Base-by-base conservation (phyloP, 2,329 filamentous ascomycete genomes). In the Claviceps sp. region DNA sequence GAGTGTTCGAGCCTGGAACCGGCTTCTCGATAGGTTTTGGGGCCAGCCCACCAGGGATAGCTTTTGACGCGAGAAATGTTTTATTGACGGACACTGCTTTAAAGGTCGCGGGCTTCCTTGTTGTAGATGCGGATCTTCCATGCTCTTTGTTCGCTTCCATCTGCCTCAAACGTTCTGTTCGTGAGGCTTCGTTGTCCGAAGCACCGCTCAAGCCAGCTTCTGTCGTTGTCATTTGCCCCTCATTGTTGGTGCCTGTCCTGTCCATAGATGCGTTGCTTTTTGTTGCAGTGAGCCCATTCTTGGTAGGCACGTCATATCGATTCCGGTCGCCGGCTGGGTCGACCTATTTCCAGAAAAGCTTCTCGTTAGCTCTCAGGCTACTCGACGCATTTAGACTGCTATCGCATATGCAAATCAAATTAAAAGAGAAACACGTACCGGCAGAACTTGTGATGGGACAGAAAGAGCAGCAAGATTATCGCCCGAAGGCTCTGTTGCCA, bases 81-180 rank as follows among this genome's bases (percentile, higher is more conserved):
- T 86, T 89, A 58, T 90, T 91, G 58, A 91, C 85, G 5, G 86
- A 90, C 47, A 93, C 85, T 17, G 87, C 80, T 68, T 93, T 94
- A 75, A 94, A 93, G 13, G 82, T 83, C 17, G 82, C 71, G 20
- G 83, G 82, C 67, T 88, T 91, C 75, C 86, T 89, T 56, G 82
- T 72, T 3, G 82, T 62, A 55, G 83, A 76, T 56, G 74, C 71
- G 8, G 72, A 72, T 53, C 79, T 80, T 54, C 70, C 69, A 63
- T 87, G 79, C 47, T 75, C 73, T 59, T 77, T 80, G 52, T 77
- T 74, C 53, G 73, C 78, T 63, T 78, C 75, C 55, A 77, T 76
- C 54, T 67, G 66, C 63, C 77, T 77, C 53, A 73, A 65, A 66
- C 72, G 57, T 66, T 79, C 78, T 49, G 71, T 71, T 60, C 79